Evolutionary conservation across 257 asterid genomes (phyloP).

Genomic region (Plectranthus barbatus): DNA sequence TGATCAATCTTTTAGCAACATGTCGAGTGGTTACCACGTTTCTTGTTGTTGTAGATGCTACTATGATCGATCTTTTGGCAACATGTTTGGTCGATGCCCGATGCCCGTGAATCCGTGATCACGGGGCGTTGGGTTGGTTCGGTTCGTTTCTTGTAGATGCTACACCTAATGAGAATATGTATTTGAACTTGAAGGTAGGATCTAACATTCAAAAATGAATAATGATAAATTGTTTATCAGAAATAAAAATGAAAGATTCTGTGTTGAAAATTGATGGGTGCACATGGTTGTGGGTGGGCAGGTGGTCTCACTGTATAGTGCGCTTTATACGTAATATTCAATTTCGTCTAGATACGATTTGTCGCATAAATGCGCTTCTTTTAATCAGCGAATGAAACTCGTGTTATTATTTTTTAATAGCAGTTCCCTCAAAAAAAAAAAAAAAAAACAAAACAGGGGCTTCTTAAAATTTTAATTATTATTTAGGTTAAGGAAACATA

Average conservation of each 20-base stretch:
- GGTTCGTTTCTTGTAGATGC: not conserved
- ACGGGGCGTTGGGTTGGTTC: no score
- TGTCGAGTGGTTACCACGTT: not conserved
- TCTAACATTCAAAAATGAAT: no score
- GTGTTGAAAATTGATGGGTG: not conserved
- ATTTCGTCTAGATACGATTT: not conserved
- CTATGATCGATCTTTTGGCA: not conserved
- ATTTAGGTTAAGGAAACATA: no score
- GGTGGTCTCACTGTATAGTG: not conserved
- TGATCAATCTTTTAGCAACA: not conserved
- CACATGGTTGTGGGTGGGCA: not conserved
- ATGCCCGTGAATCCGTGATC: not conserved
- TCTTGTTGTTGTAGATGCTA: no score
- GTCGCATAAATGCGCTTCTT: not conserved
- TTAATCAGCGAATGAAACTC: not conserved
- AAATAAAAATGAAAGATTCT: not conserved
- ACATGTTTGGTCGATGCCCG: not conserved
- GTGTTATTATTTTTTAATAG: no score
- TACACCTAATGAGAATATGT: not conserved
- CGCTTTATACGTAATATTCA: no score
- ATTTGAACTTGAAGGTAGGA: no score
- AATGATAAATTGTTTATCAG: no score
- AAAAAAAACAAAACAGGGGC: no score
- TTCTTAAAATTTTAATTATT: no score
- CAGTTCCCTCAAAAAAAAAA: no score